Evolutionary conservation across 257 asterid genomes (phyloP), one percentile per base, ranked within the genome.

Genomic region (Nicotiana paniculata): DNA sequence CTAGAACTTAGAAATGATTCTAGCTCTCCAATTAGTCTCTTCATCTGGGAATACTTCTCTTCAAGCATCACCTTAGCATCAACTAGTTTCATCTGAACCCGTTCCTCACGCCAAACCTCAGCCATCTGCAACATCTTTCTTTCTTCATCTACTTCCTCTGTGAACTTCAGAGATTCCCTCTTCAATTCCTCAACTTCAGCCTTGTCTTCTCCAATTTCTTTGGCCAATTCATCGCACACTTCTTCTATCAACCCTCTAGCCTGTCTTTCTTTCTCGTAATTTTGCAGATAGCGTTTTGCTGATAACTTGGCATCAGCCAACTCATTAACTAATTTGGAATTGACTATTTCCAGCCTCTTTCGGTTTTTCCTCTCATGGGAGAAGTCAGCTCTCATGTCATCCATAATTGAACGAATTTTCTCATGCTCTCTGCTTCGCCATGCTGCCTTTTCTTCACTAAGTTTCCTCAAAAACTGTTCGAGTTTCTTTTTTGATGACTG

Each of bases 81-180:
- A 53, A 91, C 83, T 61, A 92, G 87, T 90, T 90, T 92, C 91
- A 91, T 92, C 85, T 91, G 97, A 21, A 91, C 95, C 8, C 95
- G 90, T 84, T 92, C 97, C 85, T 92, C 97, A 6, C 97, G 92
- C 97, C 97, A 92, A 66, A 90, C 93, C 89, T 91, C 95, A 5
- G 97, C 95, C 90, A 92, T 89, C 86, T 91, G 97, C 89, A 91
- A 79, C 92, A 92, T 92, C 83, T 85, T 92, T 80, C 95, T 92
- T 88, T 92, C 97, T 70, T 92, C 95, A 33, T 90, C 95, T 32
- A 91, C 92, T 86, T 92, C 95, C 84, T 91, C 95, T 75, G 82
- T 85, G 69, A 90, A 84, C 58, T 75, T 87, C 86, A 84, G 82
- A 12, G 93, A 86, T 81, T 92, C 95, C 83, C 87, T 86, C 79